Evolutionary conservation across 1,284 basidiomycete species (phyloP), one percentile per base, ranked within the genome.

Genomic region (Hemileia vastatrix): DNA sequence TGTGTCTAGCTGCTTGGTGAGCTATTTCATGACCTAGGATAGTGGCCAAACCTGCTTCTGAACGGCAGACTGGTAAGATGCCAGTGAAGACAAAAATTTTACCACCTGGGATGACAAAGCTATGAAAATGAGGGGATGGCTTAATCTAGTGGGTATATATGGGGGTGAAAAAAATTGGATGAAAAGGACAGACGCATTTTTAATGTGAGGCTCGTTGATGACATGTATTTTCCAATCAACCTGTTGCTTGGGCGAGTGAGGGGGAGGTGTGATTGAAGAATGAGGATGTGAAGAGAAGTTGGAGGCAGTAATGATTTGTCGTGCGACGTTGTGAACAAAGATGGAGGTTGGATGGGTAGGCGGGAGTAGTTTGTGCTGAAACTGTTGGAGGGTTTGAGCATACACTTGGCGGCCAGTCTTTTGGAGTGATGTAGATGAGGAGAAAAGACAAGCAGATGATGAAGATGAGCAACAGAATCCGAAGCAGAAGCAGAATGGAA

Each of bases 21-120:
- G 73, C 68, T 23, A 68, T 65, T 55, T 67, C 74, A 64, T 76
- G 74, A 6, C 73, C 67, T 6, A 76, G 59, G 2, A 76, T 73
- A 2, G 74, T 74, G 1, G 74, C 74, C 9, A 76, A 61, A 3
- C 73, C 74, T 24, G 70, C 72, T 3, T 71, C 65, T 53, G 68
- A 68, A 18, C 65, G 71, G 50, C 61, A 63, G 11, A 63, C 57
- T 21, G 54, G 54, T 13, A 63, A 44, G 11, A 63, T 63, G 6
- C 61, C 61, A 6, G 60, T 63, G n/a, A 63, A 63, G 15, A 63
- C 60, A 55, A 63, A 76, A 58, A 76, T 74, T 53, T 74, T 72
- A 32, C 74, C 74, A 3, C 60, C 60, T 19, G 60, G 60, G 21
- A 64, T 54, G 3, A 74, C 74, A 45, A 76, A 76, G 18, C 73